Evolutionary conservation across 2,329 filamentous ascomycete genomes (phyloP).

Genomic region (Mollisia scopiformis): DNA sequence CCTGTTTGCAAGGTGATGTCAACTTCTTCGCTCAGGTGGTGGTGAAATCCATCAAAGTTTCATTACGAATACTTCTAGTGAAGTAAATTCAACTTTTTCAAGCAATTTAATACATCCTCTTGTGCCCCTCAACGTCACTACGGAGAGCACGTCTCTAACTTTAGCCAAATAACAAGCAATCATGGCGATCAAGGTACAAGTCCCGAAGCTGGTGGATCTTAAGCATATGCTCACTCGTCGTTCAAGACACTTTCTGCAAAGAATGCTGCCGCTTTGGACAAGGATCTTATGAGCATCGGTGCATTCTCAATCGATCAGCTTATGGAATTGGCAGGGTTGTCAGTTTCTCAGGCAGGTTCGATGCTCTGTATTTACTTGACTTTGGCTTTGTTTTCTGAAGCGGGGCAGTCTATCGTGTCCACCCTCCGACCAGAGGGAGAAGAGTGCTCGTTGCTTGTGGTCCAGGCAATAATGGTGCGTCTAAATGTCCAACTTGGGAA

Average conservation of each 20-base stretch:
- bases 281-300: conserved; percentile 86
- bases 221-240: not conserved
- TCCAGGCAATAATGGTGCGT: conserved; percentile 69
- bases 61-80: not conserved
- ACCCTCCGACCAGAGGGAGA: conserved; percentile 72
- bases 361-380: conserved; percentile 7
- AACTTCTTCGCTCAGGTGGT: too few species aligned
- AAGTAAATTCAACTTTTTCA: not conserved
- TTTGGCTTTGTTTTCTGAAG: not conserved
- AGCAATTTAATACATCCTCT: not conserved
- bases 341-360: conserved; percentile 85
- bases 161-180: not conserved
- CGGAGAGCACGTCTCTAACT: not conserved
- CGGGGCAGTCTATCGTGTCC: conserved; percentile 76
- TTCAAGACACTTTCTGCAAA: conserved; percentile 81
- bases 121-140: not conserved
- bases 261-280: conserved; percentile 85
- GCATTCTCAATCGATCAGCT: conserved; percentile 90
- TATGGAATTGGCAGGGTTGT: conserved; percentile 72
- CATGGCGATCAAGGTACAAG: conserved; percentile 23
- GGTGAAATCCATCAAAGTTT: not conserved
- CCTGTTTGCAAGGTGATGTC: conserved; percentile 17
- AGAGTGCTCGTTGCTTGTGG: conserved; percentile 89
- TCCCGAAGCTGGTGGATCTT: not conserved
- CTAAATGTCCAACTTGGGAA: conserved; percentile 35